A percentile compares a stretch with the other conserved stretches of the same genome.
Evolutionary conservation across 1,139 yeast species (phyloP).

Genomic region (Nakaseomyces uthaithaninus): DNA sequence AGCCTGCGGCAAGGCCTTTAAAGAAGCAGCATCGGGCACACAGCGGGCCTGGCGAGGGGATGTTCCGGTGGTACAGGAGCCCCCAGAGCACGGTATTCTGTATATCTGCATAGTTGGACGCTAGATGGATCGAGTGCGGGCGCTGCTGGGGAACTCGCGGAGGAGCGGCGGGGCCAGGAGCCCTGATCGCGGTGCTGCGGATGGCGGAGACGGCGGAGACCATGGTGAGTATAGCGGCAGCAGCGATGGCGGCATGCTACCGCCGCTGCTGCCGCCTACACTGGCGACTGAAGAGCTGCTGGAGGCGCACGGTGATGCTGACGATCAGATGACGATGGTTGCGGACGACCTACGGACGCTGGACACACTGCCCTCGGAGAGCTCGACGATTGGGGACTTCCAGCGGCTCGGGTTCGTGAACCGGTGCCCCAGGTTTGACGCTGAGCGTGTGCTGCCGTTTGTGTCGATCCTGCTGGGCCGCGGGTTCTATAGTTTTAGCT

Average conservation of each 20-base stretch:
- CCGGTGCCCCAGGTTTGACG: conserved; percentile 23
- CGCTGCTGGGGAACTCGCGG: conserved; percentile 1
- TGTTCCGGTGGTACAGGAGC: too few species aligned
- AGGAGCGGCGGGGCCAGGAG: too few species aligned
- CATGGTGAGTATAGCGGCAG: background rate
- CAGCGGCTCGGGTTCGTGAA: conserved; percentile 24
- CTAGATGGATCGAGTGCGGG: conserved; percentile 4
- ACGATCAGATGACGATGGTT: conserved; percentile 20
- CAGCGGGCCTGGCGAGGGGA: too few species aligned
- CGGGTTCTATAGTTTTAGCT: conserved; percentile 30
- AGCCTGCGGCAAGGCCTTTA: too few species aligned
- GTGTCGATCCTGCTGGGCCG: conserved; percentile 28
- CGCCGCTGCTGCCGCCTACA: conserved; percentile 4
- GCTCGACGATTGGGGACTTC: conserved; percentile 25
- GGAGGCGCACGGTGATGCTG: conserved; percentile 8
- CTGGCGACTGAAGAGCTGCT: background rate
- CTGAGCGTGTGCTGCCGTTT: conserved; percentile 28
- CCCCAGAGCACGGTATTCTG: too few species aligned
- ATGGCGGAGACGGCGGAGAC: background rate
- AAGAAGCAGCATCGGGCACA: background rate
- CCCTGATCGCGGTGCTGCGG: too few species aligned
- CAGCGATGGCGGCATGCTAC: background rate
- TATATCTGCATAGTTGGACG: background rate
- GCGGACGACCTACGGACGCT: conserved; percentile 19
- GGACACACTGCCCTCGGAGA: conserved; percentile 21